These are phyloP conservation scores for Aspergillus floridensis DNA, from an alignment of 2,329 filamentous ascomycete species.

Conservation along the genomic window DNA sequence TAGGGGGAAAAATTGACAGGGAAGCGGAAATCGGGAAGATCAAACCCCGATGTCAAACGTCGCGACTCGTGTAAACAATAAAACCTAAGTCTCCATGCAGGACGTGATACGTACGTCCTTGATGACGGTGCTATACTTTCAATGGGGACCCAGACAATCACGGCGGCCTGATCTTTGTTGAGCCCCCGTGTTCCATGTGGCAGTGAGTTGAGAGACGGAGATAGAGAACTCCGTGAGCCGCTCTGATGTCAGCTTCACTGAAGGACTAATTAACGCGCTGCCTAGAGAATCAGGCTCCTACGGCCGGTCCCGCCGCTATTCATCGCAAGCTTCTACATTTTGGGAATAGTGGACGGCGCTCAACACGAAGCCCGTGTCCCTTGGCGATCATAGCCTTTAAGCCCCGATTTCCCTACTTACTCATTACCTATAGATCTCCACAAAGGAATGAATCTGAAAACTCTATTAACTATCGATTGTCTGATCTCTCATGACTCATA, in stretches of 20 bases:
- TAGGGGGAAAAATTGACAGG: not conserved
- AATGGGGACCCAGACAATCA: not conserved
- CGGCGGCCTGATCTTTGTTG: not conserved
- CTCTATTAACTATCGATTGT: conserved; percentile 1
- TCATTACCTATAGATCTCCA: too few species aligned
- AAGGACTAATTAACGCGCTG: not conserved
- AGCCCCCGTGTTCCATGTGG: not conserved
- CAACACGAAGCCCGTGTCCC: not conserved
- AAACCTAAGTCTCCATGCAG: too few species aligned
- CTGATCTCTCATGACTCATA: not conserved
- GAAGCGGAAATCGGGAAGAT: not conserved
- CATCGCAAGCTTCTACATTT: not conserved
- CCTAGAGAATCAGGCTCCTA: not conserved
- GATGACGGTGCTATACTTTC: not conserved
- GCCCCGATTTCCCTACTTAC: too few species aligned
- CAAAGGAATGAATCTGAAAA: not conserved
- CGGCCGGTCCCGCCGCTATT: not conserved
- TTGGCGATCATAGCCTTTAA: not conserved
- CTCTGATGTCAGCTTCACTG: not conserved
- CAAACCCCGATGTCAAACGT: not conserved
- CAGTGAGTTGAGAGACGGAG: not conserved
- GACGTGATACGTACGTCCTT: not conserved
- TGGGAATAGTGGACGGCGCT: not conserved
- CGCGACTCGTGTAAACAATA: too few species aligned
- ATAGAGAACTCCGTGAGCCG: too few species aligned